Percentiles rank a stretch among this genome's conserved stretches.
Evolutionary conservation across 2,329 filamentous ascomycete genomes (phyloP).

Genomic region (Fusarium praegraminearum): DNA sequence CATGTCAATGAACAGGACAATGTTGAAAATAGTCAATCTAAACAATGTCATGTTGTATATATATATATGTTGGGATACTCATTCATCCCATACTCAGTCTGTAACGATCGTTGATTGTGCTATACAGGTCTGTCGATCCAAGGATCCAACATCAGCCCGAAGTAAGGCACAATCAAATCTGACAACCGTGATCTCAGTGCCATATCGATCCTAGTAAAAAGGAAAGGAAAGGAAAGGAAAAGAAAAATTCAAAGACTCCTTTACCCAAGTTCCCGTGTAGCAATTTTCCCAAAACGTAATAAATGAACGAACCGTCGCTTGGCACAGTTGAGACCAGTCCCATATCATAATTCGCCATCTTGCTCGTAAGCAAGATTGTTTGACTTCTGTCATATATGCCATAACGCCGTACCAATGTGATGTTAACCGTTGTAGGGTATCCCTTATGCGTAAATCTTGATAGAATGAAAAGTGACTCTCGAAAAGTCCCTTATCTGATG

Average conservation of each 20-base stretch:
- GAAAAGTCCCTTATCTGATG: constrained; percentile 68
- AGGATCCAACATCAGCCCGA: constrained; percentile 6
- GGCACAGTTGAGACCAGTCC: constrained; percentile 29
- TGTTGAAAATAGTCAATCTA: background rate
- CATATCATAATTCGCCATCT: constrained; percentile 40
- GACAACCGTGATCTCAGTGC: constrained; percentile 14
- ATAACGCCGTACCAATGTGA: constrained; percentile 47
- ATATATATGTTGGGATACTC: background rate
- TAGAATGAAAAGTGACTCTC: constrained; percentile 37
- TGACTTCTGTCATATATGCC: constrained; percentile 44
- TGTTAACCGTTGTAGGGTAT: constrained; percentile 31
- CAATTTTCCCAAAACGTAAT: constrained; percentile 31
- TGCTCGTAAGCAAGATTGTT: constrained; percentile 37
- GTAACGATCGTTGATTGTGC: constrained; percentile 43
- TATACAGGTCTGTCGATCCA: constrained; percentile 19
- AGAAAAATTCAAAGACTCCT: constrained; percentile 41
- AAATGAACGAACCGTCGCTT: constrained; percentile 39
- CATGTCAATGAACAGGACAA: background rate
- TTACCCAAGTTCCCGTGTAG: constrained; percentile 41
- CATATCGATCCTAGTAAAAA: background rate
- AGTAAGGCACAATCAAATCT: background rate
- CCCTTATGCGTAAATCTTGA: constrained; percentile 22
- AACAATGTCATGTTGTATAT: background rate
- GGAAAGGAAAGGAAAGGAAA: constrained; percentile 14
- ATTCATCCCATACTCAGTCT: constrained; percentile 30